Conservation (phyloP, 2,329 filamentous ascomycete genomes). For the Aspergillus clavatus region DNA sequence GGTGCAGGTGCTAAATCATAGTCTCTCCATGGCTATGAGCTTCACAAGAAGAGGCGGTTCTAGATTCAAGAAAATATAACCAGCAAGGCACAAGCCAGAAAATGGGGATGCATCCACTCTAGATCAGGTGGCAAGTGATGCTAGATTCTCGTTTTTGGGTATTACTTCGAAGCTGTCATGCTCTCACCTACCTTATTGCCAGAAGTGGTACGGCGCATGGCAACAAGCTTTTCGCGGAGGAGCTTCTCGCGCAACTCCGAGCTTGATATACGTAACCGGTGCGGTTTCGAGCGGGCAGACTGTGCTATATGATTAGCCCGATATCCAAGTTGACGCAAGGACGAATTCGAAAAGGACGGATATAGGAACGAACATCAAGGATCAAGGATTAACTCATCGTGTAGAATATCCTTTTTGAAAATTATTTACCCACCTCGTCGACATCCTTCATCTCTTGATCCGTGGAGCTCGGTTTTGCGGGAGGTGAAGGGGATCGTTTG, state of each 20-base stretch:
- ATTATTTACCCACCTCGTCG: slow-evolving; percentile 31
- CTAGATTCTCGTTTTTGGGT: neutral
- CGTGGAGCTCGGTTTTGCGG: slow-evolving; percentile 12
- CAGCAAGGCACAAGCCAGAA: too few relatives aligned
- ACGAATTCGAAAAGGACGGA: slow-evolving; percentile 6
- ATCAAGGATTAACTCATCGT: neutral
- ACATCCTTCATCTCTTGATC: slow-evolving; percentile 21
- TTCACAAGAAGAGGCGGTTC: neutral
- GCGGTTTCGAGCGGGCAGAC: slow-evolving; percentile 11
- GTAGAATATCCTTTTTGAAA: slow-evolving; percentile 6
- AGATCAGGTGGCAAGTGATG: neutral
- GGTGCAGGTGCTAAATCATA: neutral
- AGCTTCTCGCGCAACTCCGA: slow-evolving; percentile 36
- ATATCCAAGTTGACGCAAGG: neutral
- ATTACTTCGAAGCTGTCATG: slow-evolving; percentile 7
- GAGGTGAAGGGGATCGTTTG: slow-evolving; percentile 19
- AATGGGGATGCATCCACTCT: too few relatives aligned
- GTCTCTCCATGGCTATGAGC: neutral
- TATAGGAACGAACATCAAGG: slow-evolving; percentile 11
- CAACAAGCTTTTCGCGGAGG: slow-evolving; percentile 35
- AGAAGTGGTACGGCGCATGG: slow-evolving; percentile 28
- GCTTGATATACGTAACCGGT: slow-evolving; percentile 22
- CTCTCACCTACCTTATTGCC: slow-evolving; percentile 23
- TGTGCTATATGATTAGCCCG: slow-evolving; percentile 16
- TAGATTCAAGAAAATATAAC: neutral